Conservation (phyloP, 2,329 filamentous ascomycete genomes). For the Scedosporium dehoogii region DNA sequence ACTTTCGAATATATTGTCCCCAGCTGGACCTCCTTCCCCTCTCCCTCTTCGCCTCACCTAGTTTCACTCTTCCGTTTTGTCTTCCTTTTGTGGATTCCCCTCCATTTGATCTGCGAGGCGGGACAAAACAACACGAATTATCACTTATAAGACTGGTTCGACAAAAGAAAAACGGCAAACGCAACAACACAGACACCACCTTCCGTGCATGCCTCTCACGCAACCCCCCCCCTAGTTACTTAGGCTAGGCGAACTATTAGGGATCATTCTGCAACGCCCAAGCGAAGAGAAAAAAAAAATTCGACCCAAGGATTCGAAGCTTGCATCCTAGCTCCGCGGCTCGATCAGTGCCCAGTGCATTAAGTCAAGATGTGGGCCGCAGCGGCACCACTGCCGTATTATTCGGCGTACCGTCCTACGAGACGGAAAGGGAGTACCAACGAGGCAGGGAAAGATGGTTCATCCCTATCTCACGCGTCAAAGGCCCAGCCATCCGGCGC, state of each 20-base stretch:
- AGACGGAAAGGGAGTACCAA: not conserved
- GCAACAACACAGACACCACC: constrained; percentile 5
- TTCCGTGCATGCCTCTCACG: constrained; percentile 5
- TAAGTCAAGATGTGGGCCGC: constrained; percentile 12
- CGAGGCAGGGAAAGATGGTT: constrained; percentile 8
- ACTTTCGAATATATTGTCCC: constrained; percentile 3
- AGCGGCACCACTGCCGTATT: constrained; percentile 13
- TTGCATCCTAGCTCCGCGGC: constrained; percentile 10
- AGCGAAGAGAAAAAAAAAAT: not conserved
- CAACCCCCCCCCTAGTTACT: not conserved
- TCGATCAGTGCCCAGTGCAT: constrained; percentile 13
- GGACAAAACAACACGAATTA: constrained; percentile 3
- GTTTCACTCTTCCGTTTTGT: not conserved
- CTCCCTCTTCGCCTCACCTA: not conserved
- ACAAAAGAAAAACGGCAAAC: not conserved
- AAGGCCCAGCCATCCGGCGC: constrained; percentile 1
- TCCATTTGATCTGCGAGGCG: not conserved
- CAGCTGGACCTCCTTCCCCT: not conserved
- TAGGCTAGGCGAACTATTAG: not conserved
- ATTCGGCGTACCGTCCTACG: constrained; percentile 11
- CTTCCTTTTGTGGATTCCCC: not conserved
- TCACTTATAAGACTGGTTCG: not conserved
- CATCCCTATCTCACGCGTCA: constrained; percentile 4
- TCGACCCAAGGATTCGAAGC: constrained; percentile 3
- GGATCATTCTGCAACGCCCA: not conserved